phyloP scores from a whole-genome alignment of 2,329 filamentous ascomycete genomes.

The Cryphonectria naterciae region DNA sequence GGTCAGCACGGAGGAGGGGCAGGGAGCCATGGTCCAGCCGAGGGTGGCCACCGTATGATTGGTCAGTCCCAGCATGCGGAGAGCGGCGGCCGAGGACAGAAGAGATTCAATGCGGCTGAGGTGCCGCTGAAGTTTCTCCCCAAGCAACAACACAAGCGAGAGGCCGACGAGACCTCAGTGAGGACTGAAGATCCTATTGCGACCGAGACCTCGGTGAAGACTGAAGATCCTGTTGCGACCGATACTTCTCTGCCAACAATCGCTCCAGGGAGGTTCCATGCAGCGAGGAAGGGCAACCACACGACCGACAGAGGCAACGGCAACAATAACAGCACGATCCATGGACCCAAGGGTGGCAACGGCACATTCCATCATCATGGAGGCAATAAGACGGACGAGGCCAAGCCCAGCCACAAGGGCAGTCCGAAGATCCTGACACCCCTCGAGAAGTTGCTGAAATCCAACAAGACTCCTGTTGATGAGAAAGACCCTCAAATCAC shows the following conservation, averaged over 20 bases:
- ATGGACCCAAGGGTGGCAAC: neutral
- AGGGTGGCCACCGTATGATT: neutral
- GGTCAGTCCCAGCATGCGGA: neutral
- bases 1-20: neutral
- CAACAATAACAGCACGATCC: neutral
- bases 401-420: neutral
- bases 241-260: neutral
- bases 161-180: neutral
- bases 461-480: neutral
- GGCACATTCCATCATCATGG: neutral
- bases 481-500: neutral
- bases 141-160: neutral
- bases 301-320: neutral
- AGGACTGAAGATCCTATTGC: neutral
- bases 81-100: neutral
- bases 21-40: neutral
- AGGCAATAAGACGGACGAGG: neutral
- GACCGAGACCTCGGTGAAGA: neutral
- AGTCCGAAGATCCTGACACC: neutral
- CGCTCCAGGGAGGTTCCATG: neutral
- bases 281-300: neutral
- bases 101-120: neutral
- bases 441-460: neutral
- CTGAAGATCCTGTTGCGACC: neutral
- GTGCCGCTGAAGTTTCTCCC: neutral